A percentile compares a stretch with the other conserved stretches of the same genome.
Evolutionary conservation across 2,329 filamentous ascomycete species (phyloP).

Genomic region (Ascochyta pisi): DNA sequence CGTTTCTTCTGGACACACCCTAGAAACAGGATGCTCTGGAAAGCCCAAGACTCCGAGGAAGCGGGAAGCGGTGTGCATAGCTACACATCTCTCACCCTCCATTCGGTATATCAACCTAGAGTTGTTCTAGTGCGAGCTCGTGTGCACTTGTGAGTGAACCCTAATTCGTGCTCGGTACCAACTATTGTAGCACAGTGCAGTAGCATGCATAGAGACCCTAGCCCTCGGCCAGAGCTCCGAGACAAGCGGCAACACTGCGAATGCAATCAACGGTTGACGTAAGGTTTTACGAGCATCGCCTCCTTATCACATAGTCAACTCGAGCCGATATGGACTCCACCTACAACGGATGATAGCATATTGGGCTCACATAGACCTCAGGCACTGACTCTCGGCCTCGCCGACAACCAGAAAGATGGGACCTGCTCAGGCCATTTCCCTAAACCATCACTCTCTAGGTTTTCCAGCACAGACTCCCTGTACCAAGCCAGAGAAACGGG

Average conservation of each 20-base stretch:
- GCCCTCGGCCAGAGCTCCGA: neutral
- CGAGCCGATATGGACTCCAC: neutral
- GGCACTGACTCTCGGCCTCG: neutral
- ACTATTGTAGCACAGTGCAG: neutral
- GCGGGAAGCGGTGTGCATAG: constrained; percentile 4
- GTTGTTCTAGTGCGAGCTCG: neutral
- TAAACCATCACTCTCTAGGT: too few relatives aligned
- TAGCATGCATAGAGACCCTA: neutral
- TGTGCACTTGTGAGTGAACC: neutral
- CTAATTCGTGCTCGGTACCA: neutral
- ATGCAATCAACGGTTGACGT: neutral
- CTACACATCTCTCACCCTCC: neutral
- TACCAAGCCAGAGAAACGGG: neutral
- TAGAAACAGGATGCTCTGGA: neutral
- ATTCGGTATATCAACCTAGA: neutral
- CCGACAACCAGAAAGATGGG: neutral
- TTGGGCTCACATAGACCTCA: neutral
- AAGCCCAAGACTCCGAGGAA: neutral
- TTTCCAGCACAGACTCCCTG: too few relatives aligned
- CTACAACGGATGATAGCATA: neutral
- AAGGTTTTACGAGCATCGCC: neutral
- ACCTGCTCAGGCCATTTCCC: neutral
- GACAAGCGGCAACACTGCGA: neutral
- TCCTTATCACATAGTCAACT: neutral
- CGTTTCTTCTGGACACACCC: neutral